Evolutionary conservation across 2,329 filamentous ascomycete genomes (phyloP).

Genomic region (Shiraia sp.): DNA sequence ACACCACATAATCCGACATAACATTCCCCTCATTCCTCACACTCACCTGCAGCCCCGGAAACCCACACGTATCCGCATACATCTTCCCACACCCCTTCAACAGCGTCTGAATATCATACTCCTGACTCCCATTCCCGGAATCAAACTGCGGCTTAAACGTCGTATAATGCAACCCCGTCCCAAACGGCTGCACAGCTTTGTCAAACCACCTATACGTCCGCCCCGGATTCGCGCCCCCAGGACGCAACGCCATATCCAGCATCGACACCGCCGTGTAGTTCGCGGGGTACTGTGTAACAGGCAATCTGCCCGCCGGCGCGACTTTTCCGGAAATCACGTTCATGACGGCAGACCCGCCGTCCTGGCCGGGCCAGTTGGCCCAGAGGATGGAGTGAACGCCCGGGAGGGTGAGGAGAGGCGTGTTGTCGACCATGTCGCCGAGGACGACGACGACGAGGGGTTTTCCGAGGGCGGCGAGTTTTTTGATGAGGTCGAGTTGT

Average conservation of each 20-base stretch:
- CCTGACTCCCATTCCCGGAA: neutral
- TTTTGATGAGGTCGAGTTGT: slow-evolving; percentile 57
- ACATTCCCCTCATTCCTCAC: slow-evolving; percentile 55
- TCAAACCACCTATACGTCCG: slow-evolving; percentile 65
- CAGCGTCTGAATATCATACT: slow-evolving; percentile 44
- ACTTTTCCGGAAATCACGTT: slow-evolving; percentile 57
- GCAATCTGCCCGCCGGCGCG: slow-evolving; percentile 58
- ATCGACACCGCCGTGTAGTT: slow-evolving; percentile 57
- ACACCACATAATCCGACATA: slow-evolving; percentile 57
- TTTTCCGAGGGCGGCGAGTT: slow-evolving; percentile 53
- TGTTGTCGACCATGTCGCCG: slow-evolving; percentile 58
- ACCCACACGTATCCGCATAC: slow-evolving; percentile 41
- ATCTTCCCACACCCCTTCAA: slow-evolving; percentile 39
- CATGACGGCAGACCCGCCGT: slow-evolving; percentile 60
- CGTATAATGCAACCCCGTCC: slow-evolving; percentile 63
- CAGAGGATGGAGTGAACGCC: slow-evolving; percentile 59
- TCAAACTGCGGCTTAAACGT: slow-evolving; percentile 48
- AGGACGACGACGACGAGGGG: slow-evolving; percentile 58
- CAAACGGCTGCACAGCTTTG: slow-evolving; percentile 57
- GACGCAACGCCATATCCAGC: slow-evolving; percentile 61
- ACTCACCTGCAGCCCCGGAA: slow-evolving; percentile 41
- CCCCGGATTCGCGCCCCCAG: slow-evolving; percentile 51
- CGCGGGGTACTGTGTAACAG: slow-evolving; percentile 60
- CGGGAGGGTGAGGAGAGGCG: slow-evolving; percentile 52
- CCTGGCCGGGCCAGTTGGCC: slow-evolving; percentile 64